Evolutionary conservation across 176 grass and related monocot genomes (phyloP).

Genomic region (Carex myosuroides): DNA sequence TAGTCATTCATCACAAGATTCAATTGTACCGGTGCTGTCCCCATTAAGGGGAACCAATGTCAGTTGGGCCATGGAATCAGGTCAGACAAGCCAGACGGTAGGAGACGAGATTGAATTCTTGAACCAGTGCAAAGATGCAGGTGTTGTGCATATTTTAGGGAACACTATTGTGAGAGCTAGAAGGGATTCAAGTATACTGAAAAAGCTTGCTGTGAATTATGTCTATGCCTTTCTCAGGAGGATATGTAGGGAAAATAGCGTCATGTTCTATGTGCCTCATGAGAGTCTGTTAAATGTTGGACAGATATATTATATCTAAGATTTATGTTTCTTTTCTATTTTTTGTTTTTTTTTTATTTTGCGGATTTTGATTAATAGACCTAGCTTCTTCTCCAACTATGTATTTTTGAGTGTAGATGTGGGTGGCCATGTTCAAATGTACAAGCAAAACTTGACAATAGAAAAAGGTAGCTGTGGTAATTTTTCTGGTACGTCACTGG

Average conservation of each 20-base stretch:
- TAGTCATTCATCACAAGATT: conserved; percentile 58
- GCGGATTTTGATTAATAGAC: conserved; percentile 10
- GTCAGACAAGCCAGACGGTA: conserved; percentile 31
- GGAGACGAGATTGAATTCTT: conserved; percentile 79
- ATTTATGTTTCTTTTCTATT: not conserved
- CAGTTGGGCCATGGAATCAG: conserved; percentile 19
- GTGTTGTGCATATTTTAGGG: conserved; percentile 93
- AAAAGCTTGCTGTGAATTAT: conserved; percentile 70
- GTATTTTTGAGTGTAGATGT: not conserved
- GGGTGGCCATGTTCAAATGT: not conserved
- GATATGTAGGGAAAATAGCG: conserved; percentile 93
- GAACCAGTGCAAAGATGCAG: conserved; percentile 80
- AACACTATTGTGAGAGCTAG: conserved; percentile 78
- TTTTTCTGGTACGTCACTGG: not conserved
- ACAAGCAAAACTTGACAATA: not conserved
- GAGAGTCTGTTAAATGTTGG: conserved; percentile 93
- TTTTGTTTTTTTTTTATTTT: not conserved
- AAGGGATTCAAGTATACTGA: conserved; percentile 61
- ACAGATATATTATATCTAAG: conserved; percentile 79
- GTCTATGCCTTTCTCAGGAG: conserved; percentile 86
- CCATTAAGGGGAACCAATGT: conserved; percentile 2
- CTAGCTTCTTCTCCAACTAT: conserved; percentile 21
- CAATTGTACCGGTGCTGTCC: conserved; percentile 47
- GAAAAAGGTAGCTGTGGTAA: not conserved
- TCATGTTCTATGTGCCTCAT: conserved; percentile 84